A percentile compares a stretch with the other conserved stretches of the same genome.
Evolutionary conservation across 768 basidiomycete species (phyloP).

Genomic region (Lactifluus pinguis): DNA sequence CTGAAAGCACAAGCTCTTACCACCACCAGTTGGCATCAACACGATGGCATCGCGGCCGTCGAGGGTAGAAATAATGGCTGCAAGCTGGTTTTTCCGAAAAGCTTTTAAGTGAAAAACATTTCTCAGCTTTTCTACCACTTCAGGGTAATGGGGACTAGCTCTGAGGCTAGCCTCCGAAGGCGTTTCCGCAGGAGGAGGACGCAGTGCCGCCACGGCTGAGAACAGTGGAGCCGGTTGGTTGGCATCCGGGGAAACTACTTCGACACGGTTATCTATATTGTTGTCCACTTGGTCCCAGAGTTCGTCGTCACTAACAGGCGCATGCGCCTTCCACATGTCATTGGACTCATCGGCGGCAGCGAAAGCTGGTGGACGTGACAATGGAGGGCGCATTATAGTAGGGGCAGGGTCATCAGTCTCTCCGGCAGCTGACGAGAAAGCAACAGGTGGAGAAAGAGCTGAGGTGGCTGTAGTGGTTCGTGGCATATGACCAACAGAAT

Average conservation of each 20-base stretch:
- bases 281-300: conserved; percentile 40
- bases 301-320: conserved; percentile 34
- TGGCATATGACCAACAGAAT: background rate
- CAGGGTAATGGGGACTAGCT: conserved; percentile 31
- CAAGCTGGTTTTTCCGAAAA: conserved; percentile 81
- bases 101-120: conserved; percentile 50
- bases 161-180: conserved; percentile 5
- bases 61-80: conserved; percentile 75
- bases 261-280: conserved; percentile 20
- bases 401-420: background rate
- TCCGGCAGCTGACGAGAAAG: background rate
- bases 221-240: conserved; percentile 1
- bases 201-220: background rate
- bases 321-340: background rate
- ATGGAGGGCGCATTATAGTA: background rate
- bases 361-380: background rate
- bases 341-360: background rate
- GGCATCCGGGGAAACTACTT: conserved; percentile 7
- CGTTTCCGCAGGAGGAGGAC: background rate
- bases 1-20: conserved; percentile 83
- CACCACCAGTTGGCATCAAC: conserved; percentile 93
- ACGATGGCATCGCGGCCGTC: conserved; percentile 84
- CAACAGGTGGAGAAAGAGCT: background rate
- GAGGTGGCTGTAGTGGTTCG: background rate
- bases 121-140: conserved; percentile 47